Conservation (phyloP, 2,329 filamentous ascomycete genomes). For the Talaromyces piceae region DNA sequence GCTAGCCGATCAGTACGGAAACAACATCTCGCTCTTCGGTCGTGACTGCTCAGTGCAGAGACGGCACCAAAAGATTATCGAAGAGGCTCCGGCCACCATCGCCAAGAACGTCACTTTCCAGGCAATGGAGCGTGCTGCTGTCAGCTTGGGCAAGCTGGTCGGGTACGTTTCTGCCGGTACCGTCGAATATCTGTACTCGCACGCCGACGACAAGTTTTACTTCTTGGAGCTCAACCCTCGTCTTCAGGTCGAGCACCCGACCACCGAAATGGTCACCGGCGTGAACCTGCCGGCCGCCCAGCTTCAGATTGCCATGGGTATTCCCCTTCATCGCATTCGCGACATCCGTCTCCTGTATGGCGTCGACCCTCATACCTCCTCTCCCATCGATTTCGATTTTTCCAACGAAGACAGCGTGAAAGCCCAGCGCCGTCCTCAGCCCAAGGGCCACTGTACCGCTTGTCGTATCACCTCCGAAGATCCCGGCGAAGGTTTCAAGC, state of each 20-base stretch:
- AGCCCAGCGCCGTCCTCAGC: conserved; percentile 80
- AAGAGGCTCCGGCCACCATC: conserved; percentile 96
- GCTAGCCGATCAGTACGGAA: conserved; percentile 96
- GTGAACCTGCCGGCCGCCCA: conserved; percentile 96
- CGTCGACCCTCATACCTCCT: conserved; percentile 77
- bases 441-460: conserved; percentile 94
- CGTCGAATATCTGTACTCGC: conserved; percentile 97
- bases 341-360: conserved; percentile 96
- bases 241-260: conserved; percentile 99
- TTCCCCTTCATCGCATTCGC: conserved; percentile 87
- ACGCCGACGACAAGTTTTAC: conserved; percentile 98
- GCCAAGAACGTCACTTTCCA: conserved; percentile 84
- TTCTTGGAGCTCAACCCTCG: conserved; percentile 97
- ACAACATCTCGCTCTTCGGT: conserved; percentile 98
- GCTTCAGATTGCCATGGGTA: conserved; percentile 97
- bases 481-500: conserved; percentile 98
- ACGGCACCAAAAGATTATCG: conserved; percentile 98
- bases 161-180: conserved; percentile 98
- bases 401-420: conserved; percentile 73
- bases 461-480: conserved; percentile 99
- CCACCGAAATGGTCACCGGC: conserved; percentile 97
- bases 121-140: conserved; percentile 92
- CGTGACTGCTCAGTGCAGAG: conserved; percentile 98
- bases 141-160: conserved; percentile 85
- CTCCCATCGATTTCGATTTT: conserved; percentile 95